phyloP scores from a whole-genome alignment of 805 yeast genomes.

The Zygosaccharomyces pseudorouxii region DNA sequence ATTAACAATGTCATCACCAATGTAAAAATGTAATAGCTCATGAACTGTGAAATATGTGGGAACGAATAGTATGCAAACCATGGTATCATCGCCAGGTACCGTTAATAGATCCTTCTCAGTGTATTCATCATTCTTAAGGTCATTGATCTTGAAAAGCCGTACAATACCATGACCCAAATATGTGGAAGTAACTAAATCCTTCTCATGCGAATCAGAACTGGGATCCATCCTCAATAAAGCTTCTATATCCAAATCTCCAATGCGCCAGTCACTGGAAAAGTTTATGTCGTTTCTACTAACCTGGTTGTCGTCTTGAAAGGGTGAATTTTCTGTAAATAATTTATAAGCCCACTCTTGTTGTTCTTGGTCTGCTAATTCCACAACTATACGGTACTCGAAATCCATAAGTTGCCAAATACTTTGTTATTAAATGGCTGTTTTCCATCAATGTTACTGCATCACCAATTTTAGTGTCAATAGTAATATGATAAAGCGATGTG shows the following conservation, averaged over 20 bases:
- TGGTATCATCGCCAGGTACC: conserved; percentile 53
- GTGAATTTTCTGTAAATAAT: conserved; percentile 9
- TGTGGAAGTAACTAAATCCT: conserved; percentile 42
- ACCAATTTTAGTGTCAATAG: background rate
- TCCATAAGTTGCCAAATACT: conserved; percentile 9
- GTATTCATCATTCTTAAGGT: conserved; percentile 32
- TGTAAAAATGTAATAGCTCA: conserved; percentile 66
- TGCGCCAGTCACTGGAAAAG: conserved; percentile 19
- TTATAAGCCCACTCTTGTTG: conserved; percentile 13
- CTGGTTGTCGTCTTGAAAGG: background rate
- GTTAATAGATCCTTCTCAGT: conserved; percentile 21
- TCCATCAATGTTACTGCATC: background rate
- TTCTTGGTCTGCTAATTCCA: conserved; percentile 15
- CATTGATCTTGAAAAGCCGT: conserved; percentile 53
- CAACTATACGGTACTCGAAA: conserved; percentile 11
- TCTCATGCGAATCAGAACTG: conserved; percentile 9
- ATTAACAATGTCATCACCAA: conserved; percentile 57
- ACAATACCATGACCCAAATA: conserved; percentile 72
- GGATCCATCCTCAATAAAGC: conserved; percentile 8
- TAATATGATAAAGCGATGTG: background rate
- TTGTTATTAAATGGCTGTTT: background rate
- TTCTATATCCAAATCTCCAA: conserved; percentile 9
- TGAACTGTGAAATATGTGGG: conserved; percentile 86
- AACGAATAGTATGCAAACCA: conserved; percentile 75
- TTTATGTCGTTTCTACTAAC: background rate